These are phyloP conservation scores for Beta macrorhiza DNA, from an alignment of 179 eudicot genomes.

Conservation along the genomic window DNA sequence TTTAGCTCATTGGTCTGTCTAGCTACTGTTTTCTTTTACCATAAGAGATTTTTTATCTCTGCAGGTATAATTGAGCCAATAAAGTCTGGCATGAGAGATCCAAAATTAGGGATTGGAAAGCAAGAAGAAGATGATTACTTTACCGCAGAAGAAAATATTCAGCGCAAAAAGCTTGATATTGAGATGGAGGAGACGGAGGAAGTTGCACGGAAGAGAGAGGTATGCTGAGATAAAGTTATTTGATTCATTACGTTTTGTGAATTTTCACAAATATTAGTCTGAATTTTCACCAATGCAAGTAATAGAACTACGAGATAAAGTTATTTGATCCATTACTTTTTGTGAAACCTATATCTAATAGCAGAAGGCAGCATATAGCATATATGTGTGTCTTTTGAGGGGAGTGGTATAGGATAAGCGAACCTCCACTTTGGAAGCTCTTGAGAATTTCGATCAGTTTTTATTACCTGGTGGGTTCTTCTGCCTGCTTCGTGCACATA, in stretches of 20 bases:
- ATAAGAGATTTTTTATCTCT: conserved; percentile 11
- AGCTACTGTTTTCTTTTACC: background rate
- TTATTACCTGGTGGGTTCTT: conserved; percentile 99
- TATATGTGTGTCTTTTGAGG: conserved; percentile 90
- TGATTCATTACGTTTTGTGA: too few relatives aligned
- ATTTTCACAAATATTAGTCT: background rate
- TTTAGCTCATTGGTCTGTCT: conserved; percentile 2
- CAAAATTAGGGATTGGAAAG: conserved; percentile 81
- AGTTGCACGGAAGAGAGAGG: conserved; percentile 91
- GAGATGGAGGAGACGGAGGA: conserved; percentile 92
- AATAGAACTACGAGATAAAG: conserved; percentile 28
- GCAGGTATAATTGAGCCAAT: conserved; percentile 83
- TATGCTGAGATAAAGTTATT: conserved; percentile 35
- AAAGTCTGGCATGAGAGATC: conserved; percentile 86
- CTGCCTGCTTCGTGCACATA: conserved; percentile 98
- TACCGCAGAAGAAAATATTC: conserved; percentile 89
- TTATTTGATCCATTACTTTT: conserved; percentile 61
- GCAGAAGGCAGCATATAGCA: conserved; percentile 93
- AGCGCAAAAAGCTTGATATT: conserved; percentile 80
- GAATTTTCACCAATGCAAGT: conserved; percentile 13
- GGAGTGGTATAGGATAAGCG: conserved; percentile 77
- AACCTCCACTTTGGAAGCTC: conserved; percentile 88
- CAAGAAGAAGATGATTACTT: conserved; percentile 93
- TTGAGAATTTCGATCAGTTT: conserved; percentile 99
- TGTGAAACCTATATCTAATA: conserved; percentile 73